Base-by-base conservation (phyloP, 192 early-diverging fungal genomes). In the Gorgonomyces haynaldii region DNA sequence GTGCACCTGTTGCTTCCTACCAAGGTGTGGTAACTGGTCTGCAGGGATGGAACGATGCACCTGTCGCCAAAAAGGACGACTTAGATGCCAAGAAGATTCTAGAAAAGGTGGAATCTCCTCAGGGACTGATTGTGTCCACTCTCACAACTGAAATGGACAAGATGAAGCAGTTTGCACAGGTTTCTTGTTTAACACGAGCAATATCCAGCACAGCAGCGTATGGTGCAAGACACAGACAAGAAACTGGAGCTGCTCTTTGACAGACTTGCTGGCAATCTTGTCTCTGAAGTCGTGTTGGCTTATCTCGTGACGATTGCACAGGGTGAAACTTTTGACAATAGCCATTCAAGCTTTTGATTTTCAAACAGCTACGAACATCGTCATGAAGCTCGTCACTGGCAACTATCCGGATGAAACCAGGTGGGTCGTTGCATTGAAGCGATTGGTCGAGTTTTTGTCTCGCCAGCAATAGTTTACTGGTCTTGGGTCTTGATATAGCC, bases 211-310 rank as follows among this genome's bases (percentile, higher is more conserved):
- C 55, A 64, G 39, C 22, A 48, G 15, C 42, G 53, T 13, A 64
- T 67, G 48, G 37, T 72, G 24, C 62, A 72, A 20, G 69, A 72
- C 46, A 67, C 69, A 4, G 62, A 62, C 29, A 67, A 62, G 41
- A 62, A 62, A 3, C 12, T 72, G 8, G 69, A 72, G 19, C 55
- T 53, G 25, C 48, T 72, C 20, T 60, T 65, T 23, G 64, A 72
- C 25, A 57, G 64, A 12, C 49, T 72, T 6, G 53, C 42, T 21
- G 28, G 21, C 3, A 29, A 58, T 39, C 30, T 13, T 13, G 45
- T 72, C 9, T 53, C 54, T 1, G 37, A 31, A 27, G 39, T 45
- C 5, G 35, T 61, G 3, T 20, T 72, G 22, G 56, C 59, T 0
- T 45, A 52, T 15, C 27, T 57, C 12, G 36, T 43, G 7, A 23